A percentile compares a stretch with the other conserved stretches of the same genome.
Evolutionary conservation across 768 basidiomycete species (phyloP).

Genomic region (Trametes meyenii): DNA sequence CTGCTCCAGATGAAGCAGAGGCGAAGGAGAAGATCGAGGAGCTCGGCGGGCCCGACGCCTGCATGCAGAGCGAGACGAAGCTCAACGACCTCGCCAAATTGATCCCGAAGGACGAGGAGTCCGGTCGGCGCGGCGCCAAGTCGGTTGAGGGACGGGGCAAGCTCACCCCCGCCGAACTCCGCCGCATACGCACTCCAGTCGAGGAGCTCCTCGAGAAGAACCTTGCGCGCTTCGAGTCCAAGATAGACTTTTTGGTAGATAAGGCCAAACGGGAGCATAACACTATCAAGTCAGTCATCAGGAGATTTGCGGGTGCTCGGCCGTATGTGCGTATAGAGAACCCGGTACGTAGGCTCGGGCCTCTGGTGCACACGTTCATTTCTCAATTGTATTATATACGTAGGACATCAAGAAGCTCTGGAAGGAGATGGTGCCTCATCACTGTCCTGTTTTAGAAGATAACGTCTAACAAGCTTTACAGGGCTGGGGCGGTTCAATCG

Average conservation of each 20-base stretch:
- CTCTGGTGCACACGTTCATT: neutral
- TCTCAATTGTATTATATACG: neutral
- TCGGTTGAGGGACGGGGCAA: neutral
- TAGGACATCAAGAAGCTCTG: slow-evolving; percentile 8
- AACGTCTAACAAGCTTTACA: neutral
- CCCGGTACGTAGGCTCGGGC: neutral
- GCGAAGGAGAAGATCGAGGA: neutral
- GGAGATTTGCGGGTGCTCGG: neutral
- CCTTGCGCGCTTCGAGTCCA: neutral
- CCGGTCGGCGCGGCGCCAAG: neutral
- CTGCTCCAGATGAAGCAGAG: neutral
- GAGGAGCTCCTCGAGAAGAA: neutral
- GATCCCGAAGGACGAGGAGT: neutral
- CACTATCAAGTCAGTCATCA: neutral
- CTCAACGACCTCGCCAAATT: slow-evolving; percentile 1
- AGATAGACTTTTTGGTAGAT: slow-evolving; percentile 1
- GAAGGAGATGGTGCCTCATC: neutral
- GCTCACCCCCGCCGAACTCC: neutral
- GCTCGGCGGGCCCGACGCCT: neutral
- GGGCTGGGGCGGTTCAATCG: slow-evolving; percentile 5
- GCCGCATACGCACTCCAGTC: neutral
- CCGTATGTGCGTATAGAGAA: slow-evolving; percentile 2
- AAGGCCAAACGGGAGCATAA: neutral
- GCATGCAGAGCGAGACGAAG: neutral
- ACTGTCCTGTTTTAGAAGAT: neutral